These are phyloP conservation scores for Fennellomyces sp. DNA, from an alignment of 371 early-diverging fungal genomes.

Conservation along the genomic window DNA sequence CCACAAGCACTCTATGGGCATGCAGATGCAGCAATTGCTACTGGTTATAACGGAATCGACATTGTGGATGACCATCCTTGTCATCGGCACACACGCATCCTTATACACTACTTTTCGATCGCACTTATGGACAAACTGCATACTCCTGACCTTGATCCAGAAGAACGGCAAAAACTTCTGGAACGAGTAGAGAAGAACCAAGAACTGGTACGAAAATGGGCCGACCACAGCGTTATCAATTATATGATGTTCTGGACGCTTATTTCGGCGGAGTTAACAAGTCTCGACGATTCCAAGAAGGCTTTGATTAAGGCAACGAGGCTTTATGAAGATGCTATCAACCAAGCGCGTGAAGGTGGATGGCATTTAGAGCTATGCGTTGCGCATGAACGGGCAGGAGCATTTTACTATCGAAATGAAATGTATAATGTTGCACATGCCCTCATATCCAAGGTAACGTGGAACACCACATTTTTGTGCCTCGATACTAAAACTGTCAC, in stretches of 20 bases:
- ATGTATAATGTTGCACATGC: slow-evolving; percentile 40
- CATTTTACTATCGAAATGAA: slow-evolving; percentile 34
- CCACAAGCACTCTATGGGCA: slow-evolving; percentile 45
- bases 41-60: slow-evolving; percentile 26
- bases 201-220: slow-evolving; percentile 24
- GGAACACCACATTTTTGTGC: not conserved
- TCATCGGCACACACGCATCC: slow-evolving; percentile 35
- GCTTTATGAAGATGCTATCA: slow-evolving; percentile 44
- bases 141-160: not conserved
- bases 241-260: slow-evolving; percentile 37
- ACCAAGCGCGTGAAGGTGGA: slow-evolving; percentile 33
- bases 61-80: slow-evolving; percentile 35
- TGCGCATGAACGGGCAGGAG: slow-evolving; percentile 41
- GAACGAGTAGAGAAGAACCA: not conserved
- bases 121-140: slow-evolving; percentile 36
- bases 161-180: slow-evolving; percentile 9
- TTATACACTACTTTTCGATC: slow-evolving; percentile 30
- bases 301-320: slow-evolving; percentile 13
- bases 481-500: not conserved
- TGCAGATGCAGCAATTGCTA: slow-evolving; percentile 32
- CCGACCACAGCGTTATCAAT: slow-evolving; percentile 26
- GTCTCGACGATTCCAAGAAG: not conserved
- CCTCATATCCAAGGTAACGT: slow-evolving; percentile 29
- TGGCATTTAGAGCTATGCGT: slow-evolving; percentile 38
- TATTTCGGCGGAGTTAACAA: not conserved